Percentiles rank a stretch among this genome's conserved stretches.
Evolutionary conservation across 805 yeast species (phyloP).

Genomic region (Wickerhamomyces canadensis): DNA sequence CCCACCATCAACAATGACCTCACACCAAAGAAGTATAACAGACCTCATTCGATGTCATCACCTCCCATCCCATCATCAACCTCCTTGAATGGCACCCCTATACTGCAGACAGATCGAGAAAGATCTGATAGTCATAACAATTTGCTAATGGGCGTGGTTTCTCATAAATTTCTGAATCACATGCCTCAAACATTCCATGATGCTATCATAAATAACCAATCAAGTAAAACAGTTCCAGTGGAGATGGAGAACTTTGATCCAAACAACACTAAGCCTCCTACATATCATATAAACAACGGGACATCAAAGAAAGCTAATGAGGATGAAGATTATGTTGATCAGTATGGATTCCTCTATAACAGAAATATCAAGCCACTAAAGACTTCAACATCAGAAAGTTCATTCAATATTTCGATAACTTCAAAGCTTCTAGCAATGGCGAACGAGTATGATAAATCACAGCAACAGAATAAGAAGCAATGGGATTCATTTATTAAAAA

Average conservation of each 20-base stretch:
- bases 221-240: constrained; percentile 27
- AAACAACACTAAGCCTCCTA: constrained; percentile 27
- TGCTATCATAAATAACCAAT: constrained; percentile 8
- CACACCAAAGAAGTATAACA: constrained; percentile 6
- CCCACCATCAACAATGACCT: too few relatives aligned
- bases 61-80: constrained; percentile 4
- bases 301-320: background rate
- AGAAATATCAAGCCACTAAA: constrained; percentile 8
- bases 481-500: constrained; percentile 43
- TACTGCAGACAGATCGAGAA: background rate
- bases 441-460: constrained; percentile 38
- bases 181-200: constrained; percentile 21
- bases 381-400: background rate
- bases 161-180: constrained; percentile 15
- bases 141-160: constrained; percentile 11
- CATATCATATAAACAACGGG: constrained; percentile 10
- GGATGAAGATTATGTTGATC: constrained; percentile 31
- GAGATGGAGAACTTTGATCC: constrained; percentile 36
- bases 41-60: constrained; percentile 20
- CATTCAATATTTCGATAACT: constrained; percentile 5
- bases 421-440: constrained; percentile 25
- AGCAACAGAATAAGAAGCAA: constrained; percentile 30
- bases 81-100: background rate
- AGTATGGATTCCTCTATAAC: constrained; percentile 44
- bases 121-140: background rate